Evolutionary conservation across 176 grass and related monocot genomes (phyloP), one percentile per base, ranked within the genome.

Genomic region (Dactylis glomerata): DNA sequence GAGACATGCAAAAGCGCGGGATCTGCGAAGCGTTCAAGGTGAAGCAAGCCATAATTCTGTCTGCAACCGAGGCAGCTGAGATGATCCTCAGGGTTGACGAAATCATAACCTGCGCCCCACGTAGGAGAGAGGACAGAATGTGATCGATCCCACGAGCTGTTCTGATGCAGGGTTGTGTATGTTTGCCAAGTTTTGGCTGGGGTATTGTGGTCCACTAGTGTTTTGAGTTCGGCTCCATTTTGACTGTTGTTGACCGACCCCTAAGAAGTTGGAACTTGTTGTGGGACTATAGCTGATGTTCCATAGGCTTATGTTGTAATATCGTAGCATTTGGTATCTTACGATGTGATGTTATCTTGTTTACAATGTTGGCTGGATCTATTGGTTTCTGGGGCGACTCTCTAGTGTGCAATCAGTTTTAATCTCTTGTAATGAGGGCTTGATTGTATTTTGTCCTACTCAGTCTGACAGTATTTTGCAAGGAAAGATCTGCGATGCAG

Each of bases 21-120:
- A 90, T 90, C 73, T 86, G 68, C 0, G 88, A 90, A 80, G 68
- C 88, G 0, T 90, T 90, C 80, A 90, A 90, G 80, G 88, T 90
- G 74, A 90, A 90, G 80, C 88, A 90, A 37, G 84, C 84, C 57
- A 75, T 90, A 28, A 67, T 90, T 27, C 74, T 90, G 7, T 90
- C 88, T 0, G 88, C 88, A 0, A 90, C 84, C 0, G 88, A 90
- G 80, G 88, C 88, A 0, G 75, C 88, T 0, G 88, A 90, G 74
- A 90, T 90, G 84, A 87, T 90, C 51, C 88, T 90, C n/a, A 86
- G 88, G 84, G 88, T 90, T 0, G 88, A 90, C n/a, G 80, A 73
- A 56, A 90, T 90, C 80, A 83, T 90, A 49, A 90, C 84, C 47
- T 80, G 80, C 2, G 88, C 88, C 14, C 88, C 88, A 0, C 84